These are phyloP conservation scores for Hevea brasiliensis DNA, from an alignment of 345 rosid genomes.

Conservation along the genomic window DNA sequence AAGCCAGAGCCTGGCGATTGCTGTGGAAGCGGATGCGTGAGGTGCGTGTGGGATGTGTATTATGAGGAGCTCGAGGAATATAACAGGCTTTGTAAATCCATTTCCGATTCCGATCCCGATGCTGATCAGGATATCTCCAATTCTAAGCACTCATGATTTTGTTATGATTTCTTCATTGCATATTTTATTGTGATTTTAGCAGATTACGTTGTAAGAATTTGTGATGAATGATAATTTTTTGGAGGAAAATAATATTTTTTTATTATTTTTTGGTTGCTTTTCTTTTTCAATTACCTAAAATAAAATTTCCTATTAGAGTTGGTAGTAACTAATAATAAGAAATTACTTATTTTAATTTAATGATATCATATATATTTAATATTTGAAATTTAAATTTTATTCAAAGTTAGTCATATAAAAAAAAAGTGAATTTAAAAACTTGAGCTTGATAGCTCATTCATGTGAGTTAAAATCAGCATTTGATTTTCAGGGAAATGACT, in stretches of 20 bases:
- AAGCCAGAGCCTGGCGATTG: constrained; percentile 94
- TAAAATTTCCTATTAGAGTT: no score
- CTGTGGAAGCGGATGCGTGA: constrained; percentile 90
- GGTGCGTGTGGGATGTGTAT: constrained; percentile 96
- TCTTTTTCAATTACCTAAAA: no score
- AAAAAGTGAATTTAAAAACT: no score
- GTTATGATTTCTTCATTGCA: neutral
- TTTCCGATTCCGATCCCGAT: constrained; percentile 7
- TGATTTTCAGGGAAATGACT: neutral
- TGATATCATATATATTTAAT: no score
- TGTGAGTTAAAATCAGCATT: neutral
- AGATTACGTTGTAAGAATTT: neutral
- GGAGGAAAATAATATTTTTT: no score
- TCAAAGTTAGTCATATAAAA: no score
- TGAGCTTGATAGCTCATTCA: no score
- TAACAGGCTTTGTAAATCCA: constrained; percentile 41
- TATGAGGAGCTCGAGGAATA: constrained; percentile 84
- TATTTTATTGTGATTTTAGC: no score
- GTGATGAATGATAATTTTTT: neutral
- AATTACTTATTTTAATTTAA: no score
- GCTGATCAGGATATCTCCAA: constrained; percentile 23
- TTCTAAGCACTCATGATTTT: neutral
- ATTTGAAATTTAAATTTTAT: no score
- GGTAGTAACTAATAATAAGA: no score
- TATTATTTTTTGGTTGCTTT: no score